Percentiles rank a stretch among this genome's conserved stretches.
Evolutionary conservation across 768 basidiomycete species (phyloP).

Genomic region (Podaxis sp.): DNA sequence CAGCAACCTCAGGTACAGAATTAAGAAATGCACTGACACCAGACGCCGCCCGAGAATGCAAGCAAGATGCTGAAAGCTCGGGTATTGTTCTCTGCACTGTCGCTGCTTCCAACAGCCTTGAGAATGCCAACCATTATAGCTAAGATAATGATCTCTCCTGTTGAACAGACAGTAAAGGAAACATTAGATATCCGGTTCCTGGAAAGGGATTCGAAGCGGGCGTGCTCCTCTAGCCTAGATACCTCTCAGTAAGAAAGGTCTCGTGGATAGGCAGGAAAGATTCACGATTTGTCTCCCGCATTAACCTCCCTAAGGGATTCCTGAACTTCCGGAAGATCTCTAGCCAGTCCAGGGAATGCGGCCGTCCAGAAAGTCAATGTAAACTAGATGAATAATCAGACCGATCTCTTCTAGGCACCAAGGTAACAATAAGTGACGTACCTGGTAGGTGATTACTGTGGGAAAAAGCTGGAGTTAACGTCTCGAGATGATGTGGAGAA

Average conservation of each 20-base stretch:
- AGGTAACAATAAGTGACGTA: slow-evolving; percentile 10
- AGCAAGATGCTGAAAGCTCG: slow-evolving; percentile 73
- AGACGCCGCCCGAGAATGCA: slow-evolving; percentile 74
- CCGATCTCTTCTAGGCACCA: neutral
- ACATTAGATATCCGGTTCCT: slow-evolving; percentile 75
- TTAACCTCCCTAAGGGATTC: slow-evolving; percentile 38
- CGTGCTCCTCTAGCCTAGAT: slow-evolving; percentile 46
- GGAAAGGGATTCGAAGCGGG: slow-evolving; percentile 52
- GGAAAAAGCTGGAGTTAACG: slow-evolving; percentile 11
- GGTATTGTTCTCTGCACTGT: slow-evolving; percentile 68
- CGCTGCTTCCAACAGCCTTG: slow-evolving; percentile 55
- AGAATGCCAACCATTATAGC: slow-evolving; percentile 74
- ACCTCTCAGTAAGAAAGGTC: neutral
- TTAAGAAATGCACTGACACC: slow-evolving; percentile 41
- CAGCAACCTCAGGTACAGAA: neutral
- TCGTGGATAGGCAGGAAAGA: neutral
- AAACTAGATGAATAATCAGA: slow-evolving; percentile 32
- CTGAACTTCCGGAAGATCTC: slow-evolving; percentile 66
- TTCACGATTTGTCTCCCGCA: slow-evolving; percentile 44
- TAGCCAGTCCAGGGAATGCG: slow-evolving; percentile 72
- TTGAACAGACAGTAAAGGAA: slow-evolving; percentile 65
- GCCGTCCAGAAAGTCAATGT: slow-evolving; percentile 81
- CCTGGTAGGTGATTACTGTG: slow-evolving; percentile 71
- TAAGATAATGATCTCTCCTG: slow-evolving; percentile 66
- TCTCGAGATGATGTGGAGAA: neutral